phyloP scores from a whole-genome alignment of 495 filamentous ascomycete species.

The Podospora pseudopauciseta region DNA sequence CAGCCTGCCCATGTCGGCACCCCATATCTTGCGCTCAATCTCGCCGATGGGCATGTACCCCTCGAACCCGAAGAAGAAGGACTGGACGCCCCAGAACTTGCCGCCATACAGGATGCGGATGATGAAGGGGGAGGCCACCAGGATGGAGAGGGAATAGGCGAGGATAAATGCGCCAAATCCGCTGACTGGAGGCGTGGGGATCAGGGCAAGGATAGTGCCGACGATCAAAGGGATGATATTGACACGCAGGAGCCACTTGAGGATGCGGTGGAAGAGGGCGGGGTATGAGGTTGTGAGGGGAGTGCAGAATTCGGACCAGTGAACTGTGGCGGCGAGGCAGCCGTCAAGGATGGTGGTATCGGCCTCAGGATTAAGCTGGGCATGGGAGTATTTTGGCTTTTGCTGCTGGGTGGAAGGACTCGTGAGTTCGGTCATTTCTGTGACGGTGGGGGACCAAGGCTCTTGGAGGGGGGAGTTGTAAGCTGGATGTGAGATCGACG shows the following conservation, averaged over 20 bases:
- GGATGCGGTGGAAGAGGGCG: not conserved
- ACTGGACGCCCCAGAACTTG: slow-evolving; percentile 2
- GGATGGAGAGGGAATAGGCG: not conserved
- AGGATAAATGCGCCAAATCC: not conserved
- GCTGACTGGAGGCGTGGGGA: not conserved
- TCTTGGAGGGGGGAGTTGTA: not conserved
- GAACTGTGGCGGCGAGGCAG: not conserved
- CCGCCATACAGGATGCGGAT: not conserved
- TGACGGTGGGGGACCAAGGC: not conserved
- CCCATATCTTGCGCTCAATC: slow-evolving; percentile 11
- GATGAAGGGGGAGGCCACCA: not conserved
- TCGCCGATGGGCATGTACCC: slow-evolving; percentile 10
- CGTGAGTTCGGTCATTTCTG: not conserved
- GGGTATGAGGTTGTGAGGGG: not conserved
- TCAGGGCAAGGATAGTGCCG: not conserved
- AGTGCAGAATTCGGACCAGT: not conserved
- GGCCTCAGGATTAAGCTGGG: not conserved
- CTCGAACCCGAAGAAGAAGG: slow-evolving; percentile 10
- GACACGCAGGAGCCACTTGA: not conserved
- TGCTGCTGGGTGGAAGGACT: not conserved
- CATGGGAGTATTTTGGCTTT: not conserved
- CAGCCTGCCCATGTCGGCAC: not conserved
- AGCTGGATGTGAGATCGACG: not conserved
- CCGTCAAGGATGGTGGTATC: slow-evolving; percentile 8
- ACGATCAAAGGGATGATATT: not conserved